A percentile compares a stretch with the other conserved stretches of the same genome.
Conservation (phyloP, 345 rosid species). For the Brassica juncea region DNA sequence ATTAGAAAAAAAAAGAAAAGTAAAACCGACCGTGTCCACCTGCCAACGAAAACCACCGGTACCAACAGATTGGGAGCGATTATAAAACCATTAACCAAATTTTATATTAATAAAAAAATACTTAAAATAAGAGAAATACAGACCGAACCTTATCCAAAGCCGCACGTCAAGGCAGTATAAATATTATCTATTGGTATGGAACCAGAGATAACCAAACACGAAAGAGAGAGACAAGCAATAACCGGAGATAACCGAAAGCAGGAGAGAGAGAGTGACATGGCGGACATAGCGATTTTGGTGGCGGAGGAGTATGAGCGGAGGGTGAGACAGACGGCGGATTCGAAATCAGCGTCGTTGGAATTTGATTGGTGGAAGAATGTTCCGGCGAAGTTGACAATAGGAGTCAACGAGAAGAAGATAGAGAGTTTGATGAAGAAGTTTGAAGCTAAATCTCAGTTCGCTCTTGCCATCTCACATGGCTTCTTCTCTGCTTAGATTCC, state of each 20-base stretch:
- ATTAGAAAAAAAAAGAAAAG: neutral
- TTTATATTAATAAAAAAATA: neutral
- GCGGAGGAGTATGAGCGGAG: conserved; percentile 42
- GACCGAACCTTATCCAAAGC: conserved; percentile 34
- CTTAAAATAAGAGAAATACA: neutral
- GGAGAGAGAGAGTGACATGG: conserved; percentile 2
- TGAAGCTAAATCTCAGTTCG: conserved; percentile 36
- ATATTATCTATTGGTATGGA: neutral
- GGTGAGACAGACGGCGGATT: conserved; percentile 18
- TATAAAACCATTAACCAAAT: conserved; percentile 9
- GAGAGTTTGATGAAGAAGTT: conserved; percentile 32
- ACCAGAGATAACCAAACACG: conserved; percentile 6
- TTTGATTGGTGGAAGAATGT: conserved; percentile 17
- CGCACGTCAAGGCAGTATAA: conserved; percentile 25
- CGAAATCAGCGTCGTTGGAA: conserved; percentile 7
- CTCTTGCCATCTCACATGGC: conserved; percentile 32
- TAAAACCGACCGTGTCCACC: conserved; percentile 33
- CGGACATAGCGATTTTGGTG: conserved; percentile 43
- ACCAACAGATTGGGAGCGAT: conserved; percentile 24
- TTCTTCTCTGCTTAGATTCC: conserved; percentile 35
- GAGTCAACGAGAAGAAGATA: conserved; percentile 28
- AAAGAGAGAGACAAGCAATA: neutral
- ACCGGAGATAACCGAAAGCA: conserved; percentile 20
- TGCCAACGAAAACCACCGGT: conserved; percentile 22
- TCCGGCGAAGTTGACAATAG: conserved; percentile 31